A percentile compares a stretch with the other conserved stretches of the same genome.
Conservation (phyloP, 2,329 filamentous ascomycete genomes). For the Paecilomyces fulvus region DNA sequence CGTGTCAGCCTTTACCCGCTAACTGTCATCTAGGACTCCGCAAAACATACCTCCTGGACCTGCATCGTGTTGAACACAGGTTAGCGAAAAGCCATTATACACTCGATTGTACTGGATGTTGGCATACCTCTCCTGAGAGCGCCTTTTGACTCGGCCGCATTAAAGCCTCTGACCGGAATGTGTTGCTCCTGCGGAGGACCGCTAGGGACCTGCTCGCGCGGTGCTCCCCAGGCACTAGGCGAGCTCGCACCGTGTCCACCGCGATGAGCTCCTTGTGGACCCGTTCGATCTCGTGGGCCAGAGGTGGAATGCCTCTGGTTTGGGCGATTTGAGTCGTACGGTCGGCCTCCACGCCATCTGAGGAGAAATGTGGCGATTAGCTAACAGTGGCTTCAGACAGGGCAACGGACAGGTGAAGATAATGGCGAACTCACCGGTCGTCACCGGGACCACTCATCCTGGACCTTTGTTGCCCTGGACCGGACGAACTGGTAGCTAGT, state of each 20-base stretch:
- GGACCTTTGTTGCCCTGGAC: slow-evolving; percentile 3
- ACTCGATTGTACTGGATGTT: neutral
- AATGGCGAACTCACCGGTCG: slow-evolving; percentile 21
- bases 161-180: slow-evolving; percentile 36
- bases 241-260: slow-evolving; percentile 19
- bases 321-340: slow-evolving; percentile 27
- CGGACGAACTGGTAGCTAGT: slow-evolving; percentile 3
- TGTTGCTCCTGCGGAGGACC: slow-evolving; percentile 29
- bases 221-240: slow-evolving; percentile 19
- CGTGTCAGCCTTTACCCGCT: neutral
- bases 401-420: slow-evolving; percentile 1
- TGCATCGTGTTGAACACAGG: slow-evolving; percentile 5
- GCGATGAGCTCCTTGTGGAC: slow-evolving; percentile 23
- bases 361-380: slow-evolving; percentile 1
- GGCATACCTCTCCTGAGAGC: slow-evolving; percentile 32
- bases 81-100: slow-evolving; percentile 1
- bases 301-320: slow-evolving; percentile 27
- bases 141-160: slow-evolving; percentile 33
- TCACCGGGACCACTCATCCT: slow-evolving; percentile 31
- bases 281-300: slow-evolving; percentile 19
- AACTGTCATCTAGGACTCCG: neutral
- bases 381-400: neutral
- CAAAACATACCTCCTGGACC: slow-evolving; percentile 21
- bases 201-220: slow-evolving; percentile 12
- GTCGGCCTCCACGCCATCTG: slow-evolving; percentile 34